Base-by-base conservation (phyloP, 768 basidiomycete species). In the Exidia glandulosa region DNA sequence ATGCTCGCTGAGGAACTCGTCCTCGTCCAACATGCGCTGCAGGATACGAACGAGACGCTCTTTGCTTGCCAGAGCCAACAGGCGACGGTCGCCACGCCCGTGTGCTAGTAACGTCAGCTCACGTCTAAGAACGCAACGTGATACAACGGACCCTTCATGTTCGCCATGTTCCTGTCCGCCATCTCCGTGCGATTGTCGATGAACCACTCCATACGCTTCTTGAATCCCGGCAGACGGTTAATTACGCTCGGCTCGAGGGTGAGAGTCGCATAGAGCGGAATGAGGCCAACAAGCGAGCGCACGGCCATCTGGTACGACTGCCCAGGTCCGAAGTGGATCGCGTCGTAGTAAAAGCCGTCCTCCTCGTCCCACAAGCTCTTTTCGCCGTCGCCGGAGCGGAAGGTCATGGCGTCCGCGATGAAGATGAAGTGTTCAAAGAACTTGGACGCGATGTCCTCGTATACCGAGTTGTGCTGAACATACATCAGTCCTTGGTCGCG, bases 341-440 rank as follows among this genome's bases (percentile, higher is more conserved):
- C 95, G 67, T 99, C 96, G 69, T 96, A 99, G 76, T 97, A 99
- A 86, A 98, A 89, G 29, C 96, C 95, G 65, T 98, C 94, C 65
- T 92, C 74, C 64, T 97, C 96, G 70, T 87, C 96, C 96, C 96
- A 99, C 13, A 99, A 79, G 62, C 88, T 89, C 47, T 80, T 69
- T 67, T 92, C 86, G 65, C 85, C 76, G 37, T 87, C 86, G n/a
- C 87, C 87, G 29, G 67, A 63, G 67, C 81, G 80, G 74, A 82
- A 97, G 1, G 96, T 96, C 96, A 99, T 98, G 7, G 96, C 96
- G 70, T 99, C 96, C 9, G 96, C 84, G 58, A 99, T 99, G 77
- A 94, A 95, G 67, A 98, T 87, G 74, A 98, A 99, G 72, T 98
- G 94, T 87, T 93, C 89, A 60, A 96, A 93, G 71, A 96, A 96